Evolutionary conservation across 2,329 filamentous ascomycete genomes (phyloP).

Genomic region (Aspergillus sojae): DNA sequence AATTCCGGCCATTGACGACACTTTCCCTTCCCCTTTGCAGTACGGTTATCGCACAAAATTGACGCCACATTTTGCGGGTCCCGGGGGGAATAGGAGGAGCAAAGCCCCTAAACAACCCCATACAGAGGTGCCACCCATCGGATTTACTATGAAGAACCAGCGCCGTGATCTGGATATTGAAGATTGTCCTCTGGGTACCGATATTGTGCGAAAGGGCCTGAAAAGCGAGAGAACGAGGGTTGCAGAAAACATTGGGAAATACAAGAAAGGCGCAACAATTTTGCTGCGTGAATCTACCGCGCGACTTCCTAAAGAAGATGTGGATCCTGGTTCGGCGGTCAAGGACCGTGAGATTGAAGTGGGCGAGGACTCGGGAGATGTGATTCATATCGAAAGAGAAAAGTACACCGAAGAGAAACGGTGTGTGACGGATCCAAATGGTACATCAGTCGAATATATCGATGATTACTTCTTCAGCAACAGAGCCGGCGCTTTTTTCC

Average conservation of each 20-base stretch:
- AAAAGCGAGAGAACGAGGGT: constrained; percentile 77
- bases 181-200: constrained; percentile 93
- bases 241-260: constrained; percentile 67
- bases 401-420: constrained; percentile 76
- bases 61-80: constrained; percentile 91
- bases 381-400: constrained; percentile 60
- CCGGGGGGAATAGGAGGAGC: constrained; percentile 56
- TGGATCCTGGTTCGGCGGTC: constrained; percentile 23
- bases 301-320: constrained; percentile 49
- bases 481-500: constrained; percentile 93
- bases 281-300: constrained; percentile 83
- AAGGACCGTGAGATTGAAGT: constrained; percentile 29
- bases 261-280: constrained; percentile 81
- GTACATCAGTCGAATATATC: constrained; percentile 83
- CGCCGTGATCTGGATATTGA: constrained; percentile 87
- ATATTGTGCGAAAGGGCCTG: constrained; percentile 79
- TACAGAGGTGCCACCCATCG: constrained; percentile 71
- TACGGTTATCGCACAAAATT: constrained; percentile 96
- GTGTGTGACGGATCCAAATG: constrained; percentile 85
- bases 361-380: constrained; percentile 41
- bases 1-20: constrained; percentile 76
- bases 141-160: constrained; percentile 85
- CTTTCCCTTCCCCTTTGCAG: constrained; percentile 85
- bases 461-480: constrained; percentile 84
- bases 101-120: constrained; percentile 52